Evolutionary conservation across 1,284 basidiomycete genomes (phyloP).

Genomic region (Lignosus rhinocerotis): DNA sequence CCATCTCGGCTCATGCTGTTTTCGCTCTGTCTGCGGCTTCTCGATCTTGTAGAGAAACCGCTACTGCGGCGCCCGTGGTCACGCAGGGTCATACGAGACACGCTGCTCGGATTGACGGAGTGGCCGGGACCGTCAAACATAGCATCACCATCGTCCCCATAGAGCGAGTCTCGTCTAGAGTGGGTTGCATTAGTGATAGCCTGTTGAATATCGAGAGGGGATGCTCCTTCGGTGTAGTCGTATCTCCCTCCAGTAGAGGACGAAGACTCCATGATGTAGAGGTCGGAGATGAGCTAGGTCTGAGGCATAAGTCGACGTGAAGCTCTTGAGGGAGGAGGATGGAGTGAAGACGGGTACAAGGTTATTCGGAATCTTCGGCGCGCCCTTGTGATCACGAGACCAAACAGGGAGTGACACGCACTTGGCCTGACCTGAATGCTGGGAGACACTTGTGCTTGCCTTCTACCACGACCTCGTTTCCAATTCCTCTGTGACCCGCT

Average conservation of each 20-base stretch:
- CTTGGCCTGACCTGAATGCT: background rate
- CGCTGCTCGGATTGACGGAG: constrained; percentile 69
- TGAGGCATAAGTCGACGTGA: background rate
- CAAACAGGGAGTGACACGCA: background rate
- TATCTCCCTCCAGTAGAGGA: constrained; percentile 30
- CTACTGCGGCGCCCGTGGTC: constrained; percentile 55
- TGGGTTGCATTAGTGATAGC: constrained; percentile 48
- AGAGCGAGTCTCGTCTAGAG: constrained; percentile 67
- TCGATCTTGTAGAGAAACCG: constrained; percentile 44
- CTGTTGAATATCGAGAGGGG: constrained; percentile 66
- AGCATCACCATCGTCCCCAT: constrained; percentile 56
- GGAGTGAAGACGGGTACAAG: too few species aligned
- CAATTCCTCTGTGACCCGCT: background rate
- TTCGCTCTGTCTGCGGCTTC: constrained; percentile 51
- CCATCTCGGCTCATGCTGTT: constrained; percentile 41
- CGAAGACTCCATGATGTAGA: constrained; percentile 15
- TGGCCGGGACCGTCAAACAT: constrained; percentile 80
- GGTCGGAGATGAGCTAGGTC: background rate
- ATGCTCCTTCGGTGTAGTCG: constrained; percentile 84
- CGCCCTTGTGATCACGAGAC: too few species aligned
- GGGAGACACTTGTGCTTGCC: background rate
- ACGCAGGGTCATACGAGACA: constrained; percentile 72
- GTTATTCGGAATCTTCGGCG: too few species aligned
- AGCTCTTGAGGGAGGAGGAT: background rate
- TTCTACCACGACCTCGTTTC: background rate